Conservation (phyloP, 2,329 filamentous ascomycete species). For the Pseudophaeomoniella oleicola region DNA sequence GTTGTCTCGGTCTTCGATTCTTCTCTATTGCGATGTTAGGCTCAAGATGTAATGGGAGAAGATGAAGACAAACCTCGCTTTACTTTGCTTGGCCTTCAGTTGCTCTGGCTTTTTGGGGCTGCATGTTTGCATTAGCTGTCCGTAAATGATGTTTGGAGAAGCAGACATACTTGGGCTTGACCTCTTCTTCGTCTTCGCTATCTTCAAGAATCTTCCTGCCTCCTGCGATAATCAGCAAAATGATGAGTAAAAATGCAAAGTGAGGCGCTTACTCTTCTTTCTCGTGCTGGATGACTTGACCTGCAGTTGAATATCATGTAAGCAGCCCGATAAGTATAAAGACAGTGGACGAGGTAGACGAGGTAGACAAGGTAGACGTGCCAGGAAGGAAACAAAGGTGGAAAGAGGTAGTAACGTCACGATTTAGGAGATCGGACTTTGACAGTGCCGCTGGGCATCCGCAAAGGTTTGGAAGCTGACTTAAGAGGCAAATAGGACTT, state of each 20-base stretch:
- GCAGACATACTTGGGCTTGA: constrained; percentile 20
- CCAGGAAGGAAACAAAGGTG: too few relatives aligned
- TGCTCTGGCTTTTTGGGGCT: constrained; percentile 19
- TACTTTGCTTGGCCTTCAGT: constrained; percentile 24
- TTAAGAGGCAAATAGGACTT: too few relatives aligned
- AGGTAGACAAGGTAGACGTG: too few relatives aligned
- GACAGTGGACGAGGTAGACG: too few relatives aligned
- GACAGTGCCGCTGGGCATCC: too few relatives aligned
- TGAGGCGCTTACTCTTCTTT: too few relatives aligned
- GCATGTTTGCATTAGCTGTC: constrained; percentile 1
- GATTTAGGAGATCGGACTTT: too few relatives aligned
- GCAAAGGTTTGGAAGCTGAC: too few relatives aligned
- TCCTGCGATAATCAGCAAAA: constrained; percentile 8
- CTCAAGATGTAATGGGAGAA: constrained; percentile 2
- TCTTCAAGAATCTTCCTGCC: constrained; percentile 62
- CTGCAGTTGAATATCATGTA: too few relatives aligned
- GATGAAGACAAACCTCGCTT: constrained; percentile 30
- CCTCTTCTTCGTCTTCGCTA: constrained; percentile 61
- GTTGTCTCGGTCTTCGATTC: constrained; percentile 40
- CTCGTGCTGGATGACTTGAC: not conserved
- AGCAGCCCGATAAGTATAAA: too few relatives aligned
- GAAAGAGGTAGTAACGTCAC: too few relatives aligned
- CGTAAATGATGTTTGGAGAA: constrained; percentile 5
- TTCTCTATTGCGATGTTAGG: constrained; percentile 27
- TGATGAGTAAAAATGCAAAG: too few relatives aligned